Conservation (phyloP, 495 filamentous ascomycete species). For the Pseudevernia furfuracea region DNA sequence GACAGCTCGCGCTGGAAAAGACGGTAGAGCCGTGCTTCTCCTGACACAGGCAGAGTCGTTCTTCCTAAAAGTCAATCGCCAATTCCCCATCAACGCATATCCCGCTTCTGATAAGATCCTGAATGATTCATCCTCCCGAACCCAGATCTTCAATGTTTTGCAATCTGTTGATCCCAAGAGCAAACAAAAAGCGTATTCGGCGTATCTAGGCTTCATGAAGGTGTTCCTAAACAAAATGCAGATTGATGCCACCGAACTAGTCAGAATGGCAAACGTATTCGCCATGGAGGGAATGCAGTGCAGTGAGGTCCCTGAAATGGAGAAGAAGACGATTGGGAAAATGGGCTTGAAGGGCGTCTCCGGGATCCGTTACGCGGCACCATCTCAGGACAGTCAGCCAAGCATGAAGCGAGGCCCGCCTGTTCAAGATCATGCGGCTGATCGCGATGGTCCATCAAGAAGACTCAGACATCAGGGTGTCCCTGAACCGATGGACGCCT, state of each 20-base stretch:
- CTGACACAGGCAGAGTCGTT: constrained; percentile 53
- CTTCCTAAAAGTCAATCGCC: constrained; percentile 47
- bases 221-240: constrained; percentile 35
- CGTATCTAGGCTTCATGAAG: constrained; percentile 47
- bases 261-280: constrained; percentile 39
- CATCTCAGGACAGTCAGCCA: background rate
- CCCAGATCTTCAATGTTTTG: constrained; percentile 30
- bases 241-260: constrained; percentile 37
- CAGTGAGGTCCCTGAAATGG: constrained; percentile 40
- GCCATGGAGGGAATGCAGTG: constrained; percentile 41
- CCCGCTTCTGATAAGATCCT: constrained; percentile 36
- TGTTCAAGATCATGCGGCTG: background rate
- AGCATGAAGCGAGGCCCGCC: background rate
- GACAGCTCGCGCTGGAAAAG: constrained; percentile 57
- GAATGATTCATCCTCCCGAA: constrained; percentile 17
- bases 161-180: constrained; percentile 38
- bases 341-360: constrained; percentile 45
- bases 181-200: constrained; percentile 50
- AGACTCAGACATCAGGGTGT: constrained; percentile 13
- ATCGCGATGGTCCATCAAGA: constrained; percentile 1
- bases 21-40: constrained; percentile 59
- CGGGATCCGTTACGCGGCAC: constrained; percentile 35
- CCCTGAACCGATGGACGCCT: constrained; percentile 3
- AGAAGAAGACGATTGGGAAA: constrained; percentile 40
- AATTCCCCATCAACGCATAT: constrained; percentile 49